Percentiles rank a stretch among this genome's conserved stretches.
Conservation (phyloP, 345 rosid species). For the Firmiana major region DNA sequence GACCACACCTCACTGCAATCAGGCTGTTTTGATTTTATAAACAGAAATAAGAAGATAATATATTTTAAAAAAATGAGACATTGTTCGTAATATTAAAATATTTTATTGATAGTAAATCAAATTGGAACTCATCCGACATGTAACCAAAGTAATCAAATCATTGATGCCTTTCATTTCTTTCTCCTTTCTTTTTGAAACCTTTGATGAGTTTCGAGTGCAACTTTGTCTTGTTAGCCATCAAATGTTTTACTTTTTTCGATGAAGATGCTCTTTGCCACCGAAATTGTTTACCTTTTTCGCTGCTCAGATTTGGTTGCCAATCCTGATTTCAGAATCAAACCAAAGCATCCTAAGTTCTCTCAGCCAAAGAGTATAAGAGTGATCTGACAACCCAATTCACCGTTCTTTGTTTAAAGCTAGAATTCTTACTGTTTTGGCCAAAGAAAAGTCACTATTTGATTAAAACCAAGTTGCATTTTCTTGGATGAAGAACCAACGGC, state of each 20-base stretch:
- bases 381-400: too few relatives aligned
- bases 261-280: not conserved
- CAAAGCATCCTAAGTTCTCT: not conserved
- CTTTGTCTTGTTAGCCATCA: not conserved
- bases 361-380: not conserved
- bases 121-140: too few relatives aligned
- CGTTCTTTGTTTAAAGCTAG: too few relatives aligned
- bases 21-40: not conserved
- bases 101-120: too few relatives aligned
- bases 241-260: not conserved
- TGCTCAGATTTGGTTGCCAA: constrained; percentile 8
- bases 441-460: too few relatives aligned
- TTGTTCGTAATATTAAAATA: too few relatives aligned
- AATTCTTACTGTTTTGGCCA: too few relatives aligned
- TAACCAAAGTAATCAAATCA: not conserved
- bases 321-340: not conserved
- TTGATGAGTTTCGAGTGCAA: not conserved
- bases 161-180: not conserved
- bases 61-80: too few relatives aligned
- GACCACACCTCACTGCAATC: not conserved
- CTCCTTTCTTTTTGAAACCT: not conserved
- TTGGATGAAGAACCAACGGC: too few relatives aligned
- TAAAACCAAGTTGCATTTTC: too few relatives aligned
- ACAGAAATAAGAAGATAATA: too few relatives aligned
- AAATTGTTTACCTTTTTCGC: not conserved